Base-by-base conservation (phyloP, 2,329 filamentous ascomycete genomes). In the Sporothrix inflata region DNA sequence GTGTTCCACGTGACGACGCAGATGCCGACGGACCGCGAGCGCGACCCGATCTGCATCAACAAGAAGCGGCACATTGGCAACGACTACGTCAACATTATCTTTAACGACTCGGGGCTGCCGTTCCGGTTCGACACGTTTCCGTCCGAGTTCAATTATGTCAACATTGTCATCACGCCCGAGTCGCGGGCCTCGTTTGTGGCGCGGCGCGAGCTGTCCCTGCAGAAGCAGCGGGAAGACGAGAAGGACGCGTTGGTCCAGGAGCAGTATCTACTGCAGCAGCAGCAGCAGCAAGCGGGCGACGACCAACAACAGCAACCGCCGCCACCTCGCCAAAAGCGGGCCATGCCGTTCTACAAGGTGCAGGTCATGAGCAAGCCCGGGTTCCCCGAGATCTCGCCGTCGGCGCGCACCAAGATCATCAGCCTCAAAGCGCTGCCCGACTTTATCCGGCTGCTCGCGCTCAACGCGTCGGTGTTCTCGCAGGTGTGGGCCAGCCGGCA, bases 31-130 rank as follows among this genome's bases (percentile, higher is more conserved):
- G 88, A 97, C 78, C 84, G 91, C 16, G 89, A 94, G 70, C 86
- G 89, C 40, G 94, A 97, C 77, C 88, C 91, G 11, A 87, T 89
- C 74, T 94, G 91, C 78, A 90, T 91, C 74, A 87, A 89, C 80
- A 99, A 99, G 84, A 99, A 99, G 82, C 88, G 90, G 2, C 97
- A 98, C 78, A 96, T 98, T 74, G 96, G 96, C 72, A 99, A 99
- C 79, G 96, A 98, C 81, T 97, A 93, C 80, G 96, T 99, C 79
- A 98, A 97, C 79, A 97, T 99, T 76, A 91, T 99, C 72, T 99
- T 97, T 86, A 99, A 99, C 80, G 94, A 97, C 78, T 98, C 94
- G 1, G 95, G 96, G n/a, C 81, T 91, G 65, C 91, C 92, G 0
- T 98, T 97, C 83, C 87, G 88, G 70, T 97, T 97, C 79, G 89